phyloP scores from a whole-genome alignment of 768 basidiomycete species.

The Hemileccinum impolitum region DNA sequence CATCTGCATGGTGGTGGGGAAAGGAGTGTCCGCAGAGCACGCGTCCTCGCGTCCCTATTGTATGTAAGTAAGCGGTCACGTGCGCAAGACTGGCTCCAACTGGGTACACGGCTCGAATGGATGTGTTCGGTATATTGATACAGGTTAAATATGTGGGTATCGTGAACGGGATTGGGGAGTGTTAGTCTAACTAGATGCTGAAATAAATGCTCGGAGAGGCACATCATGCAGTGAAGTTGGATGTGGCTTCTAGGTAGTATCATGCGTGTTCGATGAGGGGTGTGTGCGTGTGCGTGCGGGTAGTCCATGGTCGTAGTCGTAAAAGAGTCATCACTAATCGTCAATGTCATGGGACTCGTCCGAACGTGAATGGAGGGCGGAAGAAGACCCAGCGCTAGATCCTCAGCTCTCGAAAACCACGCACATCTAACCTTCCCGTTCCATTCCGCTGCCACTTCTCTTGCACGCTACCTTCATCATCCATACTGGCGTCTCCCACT shows the following conservation, averaged over 20 bases:
- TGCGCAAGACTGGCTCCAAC: not conserved
- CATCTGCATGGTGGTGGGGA: conserved; percentile 3
- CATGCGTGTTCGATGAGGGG: conserved; percentile 6
- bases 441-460: conserved; percentile 66
- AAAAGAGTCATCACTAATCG: conserved; percentile 7
- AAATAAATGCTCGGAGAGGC: conserved; percentile 19
- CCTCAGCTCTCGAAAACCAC: conserved; percentile 75
- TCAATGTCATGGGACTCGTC: conserved; percentile 4
- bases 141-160: conserved; percentile 29
- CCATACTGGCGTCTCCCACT: conserved; percentile 24
- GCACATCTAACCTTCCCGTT: conserved; percentile 67
- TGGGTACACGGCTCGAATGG: not conserved
- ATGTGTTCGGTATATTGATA: conserved; percentile 25
- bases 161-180: conserved; percentile 14
- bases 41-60: conserved; percentile 2
- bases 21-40: not conserved
- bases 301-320: conserved; percentile 8
- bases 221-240: conserved; percentile 1
- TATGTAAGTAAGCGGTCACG: conserved; percentile 7
- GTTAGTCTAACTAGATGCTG: conserved; percentile 29
- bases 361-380: not conserved
- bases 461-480: conserved; percentile 32
- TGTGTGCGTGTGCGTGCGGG: not conserved
- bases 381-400: conserved; percentile 38
- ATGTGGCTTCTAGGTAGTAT: conserved; percentile 7